These are phyloP conservation scores for Wolfiporia cocos DNA, from an alignment of 1,284 basidiomycete genomes.

Conservation along the genomic window DNA sequence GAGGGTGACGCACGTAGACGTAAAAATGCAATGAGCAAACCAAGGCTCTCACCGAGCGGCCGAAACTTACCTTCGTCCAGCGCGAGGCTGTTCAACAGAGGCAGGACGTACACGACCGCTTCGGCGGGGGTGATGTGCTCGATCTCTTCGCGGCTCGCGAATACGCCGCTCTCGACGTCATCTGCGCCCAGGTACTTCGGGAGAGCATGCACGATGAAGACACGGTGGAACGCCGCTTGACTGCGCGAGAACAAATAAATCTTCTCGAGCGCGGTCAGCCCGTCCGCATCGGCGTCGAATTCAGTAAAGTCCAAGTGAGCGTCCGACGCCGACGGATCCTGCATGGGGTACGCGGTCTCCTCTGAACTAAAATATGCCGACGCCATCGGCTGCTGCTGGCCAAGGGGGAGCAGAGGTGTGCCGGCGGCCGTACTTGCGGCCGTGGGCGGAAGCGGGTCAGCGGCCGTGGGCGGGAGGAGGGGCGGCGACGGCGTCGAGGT, in stretches of 20 bases:
- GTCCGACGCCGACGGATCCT: conserved; percentile 14
- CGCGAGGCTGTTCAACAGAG: conserved; percentile 81
- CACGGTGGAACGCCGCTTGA: conserved; percentile 76
- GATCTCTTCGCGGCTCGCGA: conserved; percentile 14
- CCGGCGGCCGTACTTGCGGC: conserved; percentile 1
- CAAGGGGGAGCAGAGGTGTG: neutral
- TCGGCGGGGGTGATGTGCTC: conserved; percentile 79
- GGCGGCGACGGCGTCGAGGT: conserved; percentile 20
- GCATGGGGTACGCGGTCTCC: conserved; percentile 7
- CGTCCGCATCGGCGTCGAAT: conserved; percentile 65
- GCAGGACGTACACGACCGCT: conserved; percentile 91
- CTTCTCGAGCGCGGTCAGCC: conserved; percentile 81
- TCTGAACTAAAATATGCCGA: conserved; percentile 1
- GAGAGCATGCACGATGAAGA: conserved; percentile 81
- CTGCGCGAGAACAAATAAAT: conserved; percentile 93
- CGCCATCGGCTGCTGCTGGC: neutral
- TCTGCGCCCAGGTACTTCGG: conserved; percentile 32
- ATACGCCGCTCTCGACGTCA: conserved; percentile 41
- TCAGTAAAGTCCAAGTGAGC: conserved; percentile 25
- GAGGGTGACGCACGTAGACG: too few species aligned
- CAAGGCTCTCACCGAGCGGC: conserved; percentile 12
- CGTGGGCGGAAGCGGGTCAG: conserved; percentile 8
- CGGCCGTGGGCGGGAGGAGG: conserved; percentile 10
- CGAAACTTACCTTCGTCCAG: conserved; percentile 75
- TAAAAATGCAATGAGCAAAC: too few species aligned